Conservation (phyloP, 2,329 filamentous ascomycete genomes). For the Teratosphaeria epicoccoides region DNA sequence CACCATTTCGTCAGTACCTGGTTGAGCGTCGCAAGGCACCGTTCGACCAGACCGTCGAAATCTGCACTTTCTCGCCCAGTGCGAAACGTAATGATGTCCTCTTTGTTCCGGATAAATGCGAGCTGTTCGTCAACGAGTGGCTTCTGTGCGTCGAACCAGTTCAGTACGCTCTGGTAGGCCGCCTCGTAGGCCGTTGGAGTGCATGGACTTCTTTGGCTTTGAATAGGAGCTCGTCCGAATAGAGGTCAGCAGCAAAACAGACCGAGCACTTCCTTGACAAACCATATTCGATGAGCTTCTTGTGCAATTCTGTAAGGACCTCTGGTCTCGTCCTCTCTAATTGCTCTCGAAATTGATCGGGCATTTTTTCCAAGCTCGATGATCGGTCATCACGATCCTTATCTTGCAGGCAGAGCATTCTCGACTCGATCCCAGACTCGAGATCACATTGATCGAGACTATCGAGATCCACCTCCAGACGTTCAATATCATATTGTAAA, state of each 20-base stretch:
- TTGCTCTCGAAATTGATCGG: slow-evolving; percentile 1
- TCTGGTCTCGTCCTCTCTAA: slow-evolving; percentile 9
- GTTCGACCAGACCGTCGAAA: slow-evolving; percentile 32
- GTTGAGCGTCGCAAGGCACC: slow-evolving; percentile 1
- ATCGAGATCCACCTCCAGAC: slow-evolving; percentile 29
- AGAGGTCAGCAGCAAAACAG: not conserved
- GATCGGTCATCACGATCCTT: slow-evolving; percentile 10
- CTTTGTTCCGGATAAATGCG: slow-evolving; percentile 29
- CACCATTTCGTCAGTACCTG: slow-evolving; percentile 19
- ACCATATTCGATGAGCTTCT: slow-evolving; percentile 18
- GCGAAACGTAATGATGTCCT: slow-evolving; percentile 31
- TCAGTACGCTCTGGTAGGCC: slow-evolving; percentile 30
- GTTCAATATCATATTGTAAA: slow-evolving; percentile 29
- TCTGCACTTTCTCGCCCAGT: slow-evolving; percentile 31
- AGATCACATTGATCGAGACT: slow-evolving; percentile 14
- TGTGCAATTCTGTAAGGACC: slow-evolving; percentile 13
- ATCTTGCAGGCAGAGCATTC: slow-evolving; percentile 1
- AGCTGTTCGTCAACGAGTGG: slow-evolving; percentile 27
- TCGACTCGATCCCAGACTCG: slow-evolving; percentile 4
- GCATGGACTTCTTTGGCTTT: slow-evolving; percentile 28
- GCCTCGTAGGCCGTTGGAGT: slow-evolving; percentile 30
- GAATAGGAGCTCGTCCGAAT: slow-evolving; percentile 29
- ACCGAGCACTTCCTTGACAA: not conserved
- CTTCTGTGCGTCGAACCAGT: slow-evolving; percentile 27
- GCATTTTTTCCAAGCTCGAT: too few relatives aligned